Evolutionary conservation across 257 asterid genomes (phyloP).

Genomic region (Vinca minor): DNA sequence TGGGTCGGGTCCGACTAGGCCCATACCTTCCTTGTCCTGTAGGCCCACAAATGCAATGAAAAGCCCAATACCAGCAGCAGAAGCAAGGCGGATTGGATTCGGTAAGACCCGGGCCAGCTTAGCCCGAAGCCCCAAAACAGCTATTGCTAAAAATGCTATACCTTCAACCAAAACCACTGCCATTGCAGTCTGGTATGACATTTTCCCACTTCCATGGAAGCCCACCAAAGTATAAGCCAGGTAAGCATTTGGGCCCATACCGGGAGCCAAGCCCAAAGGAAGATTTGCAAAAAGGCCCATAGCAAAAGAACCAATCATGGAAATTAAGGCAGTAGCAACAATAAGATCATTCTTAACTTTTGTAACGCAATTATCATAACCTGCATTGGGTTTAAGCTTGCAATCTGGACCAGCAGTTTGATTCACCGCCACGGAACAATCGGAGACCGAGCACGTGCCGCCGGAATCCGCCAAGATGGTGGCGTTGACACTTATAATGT

Average conservation of each 20-base stretch:
- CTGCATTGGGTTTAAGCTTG: constrained; percentile 35
- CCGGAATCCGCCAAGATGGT: constrained; percentile 66
- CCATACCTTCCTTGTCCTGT: constrained; percentile 57
- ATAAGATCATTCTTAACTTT: constrained; percentile 50
- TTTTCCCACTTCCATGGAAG: constrained; percentile 56
- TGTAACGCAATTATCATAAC: constrained; percentile 48
- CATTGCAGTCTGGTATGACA: constrained; percentile 58
- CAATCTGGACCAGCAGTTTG: constrained; percentile 33
- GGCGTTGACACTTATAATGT: constrained; percentile 64
- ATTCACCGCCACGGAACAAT: constrained; percentile 26
- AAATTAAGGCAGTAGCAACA: constrained; percentile 56
- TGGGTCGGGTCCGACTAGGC: constrained; percentile 57
- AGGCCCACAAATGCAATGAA: constrained; percentile 69
- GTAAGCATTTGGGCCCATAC: constrained; percentile 73
- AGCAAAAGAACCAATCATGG: constrained; percentile 58
- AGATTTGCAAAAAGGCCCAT: constrained; percentile 73
- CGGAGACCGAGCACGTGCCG: constrained; percentile 45
- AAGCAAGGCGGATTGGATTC: constrained; percentile 41
- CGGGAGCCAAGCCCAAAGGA: constrained; percentile 71
- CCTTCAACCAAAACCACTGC: constrained; percentile 62
- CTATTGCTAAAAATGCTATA: constrained; percentile 48
- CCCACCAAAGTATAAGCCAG: constrained; percentile 66
- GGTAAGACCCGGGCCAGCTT: constrained; percentile 58
- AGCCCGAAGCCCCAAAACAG: constrained; percentile 63
- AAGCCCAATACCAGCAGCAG: constrained; percentile 66